Base-by-base conservation (phyloP, 208 protist genomes). In the Trypanosoma mega region DNA sequence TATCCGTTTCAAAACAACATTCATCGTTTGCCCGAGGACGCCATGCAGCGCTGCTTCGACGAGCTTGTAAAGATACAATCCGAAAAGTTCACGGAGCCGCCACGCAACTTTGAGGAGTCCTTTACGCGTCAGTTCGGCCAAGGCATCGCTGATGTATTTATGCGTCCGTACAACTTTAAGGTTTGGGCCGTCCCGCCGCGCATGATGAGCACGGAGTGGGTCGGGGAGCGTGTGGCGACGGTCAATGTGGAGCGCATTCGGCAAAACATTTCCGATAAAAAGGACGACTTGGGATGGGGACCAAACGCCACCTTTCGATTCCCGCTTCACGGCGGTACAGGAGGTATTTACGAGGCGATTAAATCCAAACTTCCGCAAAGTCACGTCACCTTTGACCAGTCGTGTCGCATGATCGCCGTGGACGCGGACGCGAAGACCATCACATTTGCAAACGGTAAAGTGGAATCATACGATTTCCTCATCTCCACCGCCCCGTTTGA, bases 1-100 rank as follows among this genome's bases (percentile, higher is more conserved):
- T 92, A 92, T 53, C 85, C 85, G 7, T 80, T 90, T 43, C 85
- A 93, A 57, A 84, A 81, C 48, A 93, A 93, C 57, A 79, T 92
- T 49, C 82, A 85, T 58, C 76, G 78, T 24, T 74, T 92, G 14
- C 85, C 85, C 3, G 31, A 76, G 1, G 54, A 31, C 39, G 72
- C 78, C 23, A 74, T 74, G 16, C 62, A 77, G 20, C 33, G 26
- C 6, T 89, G 77, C 47, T 45, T 92, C 57, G 34, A 64, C 8
- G 85, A 79, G 11, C 33, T 89, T 30, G 73, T 80, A 48, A 68
- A 68, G 41, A 67, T 68, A 7, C 53, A 72, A 34, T 24, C 26
- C 20, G 51, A 64, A 37, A 51, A 55, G 21, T 48, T 73, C 53
- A 60, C 67, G 23, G 41, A 63, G n/a, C 47, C 47, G 11, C 65